Conservation (phyloP, 2,329 filamentous ascomycete species). For the Penicillium sp. region DNA sequence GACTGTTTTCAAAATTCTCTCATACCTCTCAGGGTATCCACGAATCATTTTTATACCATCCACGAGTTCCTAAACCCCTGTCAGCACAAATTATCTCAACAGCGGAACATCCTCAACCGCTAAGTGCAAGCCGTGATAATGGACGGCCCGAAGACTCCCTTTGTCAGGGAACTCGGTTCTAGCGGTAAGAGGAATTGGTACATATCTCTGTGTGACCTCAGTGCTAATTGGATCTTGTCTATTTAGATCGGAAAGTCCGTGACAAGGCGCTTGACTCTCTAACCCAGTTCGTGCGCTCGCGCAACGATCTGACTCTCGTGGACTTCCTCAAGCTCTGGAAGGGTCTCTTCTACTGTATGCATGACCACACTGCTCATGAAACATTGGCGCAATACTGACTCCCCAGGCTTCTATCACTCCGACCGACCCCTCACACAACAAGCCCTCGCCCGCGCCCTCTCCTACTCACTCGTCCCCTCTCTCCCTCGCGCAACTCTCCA, state of each 20-base stretch:
- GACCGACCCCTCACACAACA: constrained; percentile 88
- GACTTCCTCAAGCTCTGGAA: constrained; percentile 92
- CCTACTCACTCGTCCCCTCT: constrained; percentile 62
- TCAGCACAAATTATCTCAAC: constrained; percentile 2
- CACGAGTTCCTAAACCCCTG: neutral
- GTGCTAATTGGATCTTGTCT: constrained; percentile 11
- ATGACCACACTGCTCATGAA: neutral
- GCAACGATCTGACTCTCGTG: constrained; percentile 61
- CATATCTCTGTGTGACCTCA: neutral
- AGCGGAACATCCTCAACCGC: constrained; percentile 7
- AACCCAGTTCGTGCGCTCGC: constrained; percentile 71
- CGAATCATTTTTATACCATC: neutral
- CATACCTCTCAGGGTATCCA: neutral
- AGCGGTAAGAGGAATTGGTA: constrained; percentile 61
- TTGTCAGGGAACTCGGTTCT: constrained; percentile 80
- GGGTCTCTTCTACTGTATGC: constrained; percentile 79
- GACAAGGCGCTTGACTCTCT: constrained; percentile 77
- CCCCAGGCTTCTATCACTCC: constrained; percentile 81
- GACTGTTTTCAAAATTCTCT: neutral
- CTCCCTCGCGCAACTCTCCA: constrained; percentile 53
- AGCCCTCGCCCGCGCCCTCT: constrained; percentile 75
- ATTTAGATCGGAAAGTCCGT: constrained; percentile 72
- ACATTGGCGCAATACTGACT: neutral
- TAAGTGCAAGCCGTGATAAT: constrained; percentile 19
- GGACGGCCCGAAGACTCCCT: constrained; percentile 60